Conservation (phyloP, 2,329 filamentous ascomycete genomes). For the Camillea tinctor region DNA sequence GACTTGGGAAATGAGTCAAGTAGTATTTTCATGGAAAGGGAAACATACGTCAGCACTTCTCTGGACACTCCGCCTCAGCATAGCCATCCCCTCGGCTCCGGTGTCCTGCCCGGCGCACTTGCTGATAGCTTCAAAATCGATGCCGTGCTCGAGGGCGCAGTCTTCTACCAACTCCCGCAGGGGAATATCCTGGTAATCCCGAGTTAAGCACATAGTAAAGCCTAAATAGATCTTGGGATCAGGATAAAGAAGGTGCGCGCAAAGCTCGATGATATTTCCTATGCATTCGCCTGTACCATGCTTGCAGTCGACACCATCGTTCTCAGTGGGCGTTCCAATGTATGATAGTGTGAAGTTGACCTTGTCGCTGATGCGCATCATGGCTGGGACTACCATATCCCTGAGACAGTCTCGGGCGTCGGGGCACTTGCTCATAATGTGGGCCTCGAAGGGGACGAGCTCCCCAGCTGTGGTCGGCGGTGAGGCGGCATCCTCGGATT, state of each 20-base stretch:
- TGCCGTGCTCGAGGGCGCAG: slow-evolving; percentile 87
- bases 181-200: slow-evolving; percentile 75
- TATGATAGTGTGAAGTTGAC: slow-evolving; percentile 90
- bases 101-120: slow-evolving; percentile 76
- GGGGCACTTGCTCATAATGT: slow-evolving; percentile 97
- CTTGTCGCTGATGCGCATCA: slow-evolving; percentile 78
- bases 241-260: slow-evolving; percentile 78
- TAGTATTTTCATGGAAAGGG: slow-evolving; percentile 1
- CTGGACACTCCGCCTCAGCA: slow-evolving; percentile 67
- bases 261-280: slow-evolving; percentile 92
- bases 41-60: slow-evolving; percentile 58
- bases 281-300: slow-evolving; percentile 89
- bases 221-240: slow-evolving; percentile 86
- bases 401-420: slow-evolving; percentile 84
- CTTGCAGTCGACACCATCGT: slow-evolving; percentile 83
- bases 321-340: slow-evolving; percentile 76
- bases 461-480: slow-evolving; percentile 13
- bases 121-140: slow-evolving; percentile 80
- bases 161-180: slow-evolving; percentile 74
- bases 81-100: slow-evolving; percentile 65
- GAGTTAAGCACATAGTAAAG: slow-evolving; percentile 86
- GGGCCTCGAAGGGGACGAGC: slow-evolving; percentile 79
- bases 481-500: slow-evolving; percentile 9
- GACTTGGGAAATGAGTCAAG: neutral
- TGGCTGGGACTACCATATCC: slow-evolving; percentile 77